These are phyloP conservation scores for Phytophthora constricta DNA, from an alignment of 352 stramenopile species.

Conservation along the genomic window DNA sequence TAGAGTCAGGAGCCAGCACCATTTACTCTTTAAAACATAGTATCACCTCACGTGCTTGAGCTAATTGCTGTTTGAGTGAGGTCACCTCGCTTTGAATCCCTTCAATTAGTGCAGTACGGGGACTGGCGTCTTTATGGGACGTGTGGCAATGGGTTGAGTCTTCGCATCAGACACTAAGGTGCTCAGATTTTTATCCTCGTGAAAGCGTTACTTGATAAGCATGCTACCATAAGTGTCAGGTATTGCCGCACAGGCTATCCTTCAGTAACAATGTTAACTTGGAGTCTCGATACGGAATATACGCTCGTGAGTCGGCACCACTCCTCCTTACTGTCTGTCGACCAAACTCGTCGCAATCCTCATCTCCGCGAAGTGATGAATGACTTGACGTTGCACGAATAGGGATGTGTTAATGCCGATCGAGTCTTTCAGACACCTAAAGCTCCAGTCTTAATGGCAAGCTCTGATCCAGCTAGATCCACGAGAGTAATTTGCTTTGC, in stretches of 20 bases:
- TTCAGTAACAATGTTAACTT: constrained; percentile 72
- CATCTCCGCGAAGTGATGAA: constrained; percentile 65
- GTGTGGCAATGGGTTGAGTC: constrained; percentile 62
- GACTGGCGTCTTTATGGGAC: constrained; percentile 53
- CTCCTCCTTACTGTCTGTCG: constrained; percentile 9
- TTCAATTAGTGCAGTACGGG: constrained; percentile 56
- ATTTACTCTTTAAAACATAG: constrained; percentile 40
- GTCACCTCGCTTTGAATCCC: constrained; percentile 42
- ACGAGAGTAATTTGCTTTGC: constrained; percentile 90
- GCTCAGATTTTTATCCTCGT: constrained; percentile 69
- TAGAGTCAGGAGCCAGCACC: too few relatives aligned
- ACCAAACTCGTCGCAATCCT: constrained; percentile 17
- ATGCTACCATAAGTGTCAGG: constrained; percentile 75
- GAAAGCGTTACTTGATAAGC: constrained; percentile 59
- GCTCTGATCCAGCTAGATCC: constrained; percentile 90
- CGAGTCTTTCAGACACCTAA: constrained; percentile 41
- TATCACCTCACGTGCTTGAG: constrained; percentile 50
- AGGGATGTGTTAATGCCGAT: constrained; percentile 65
- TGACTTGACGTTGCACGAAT: constrained; percentile 82
- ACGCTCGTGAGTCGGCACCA: constrained; percentile 1
- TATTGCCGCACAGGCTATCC: constrained; percentile 67
- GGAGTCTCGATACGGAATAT: constrained; percentile 71
- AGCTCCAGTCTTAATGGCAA: constrained; percentile 79
- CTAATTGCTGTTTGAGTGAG: constrained; percentile 26
- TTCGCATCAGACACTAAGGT: constrained; percentile 67